These are phyloP conservation scores for Tremella mesenterica DNA, from an alignment of 768 basidiomycete genomes.

Conservation along the genomic window DNA sequence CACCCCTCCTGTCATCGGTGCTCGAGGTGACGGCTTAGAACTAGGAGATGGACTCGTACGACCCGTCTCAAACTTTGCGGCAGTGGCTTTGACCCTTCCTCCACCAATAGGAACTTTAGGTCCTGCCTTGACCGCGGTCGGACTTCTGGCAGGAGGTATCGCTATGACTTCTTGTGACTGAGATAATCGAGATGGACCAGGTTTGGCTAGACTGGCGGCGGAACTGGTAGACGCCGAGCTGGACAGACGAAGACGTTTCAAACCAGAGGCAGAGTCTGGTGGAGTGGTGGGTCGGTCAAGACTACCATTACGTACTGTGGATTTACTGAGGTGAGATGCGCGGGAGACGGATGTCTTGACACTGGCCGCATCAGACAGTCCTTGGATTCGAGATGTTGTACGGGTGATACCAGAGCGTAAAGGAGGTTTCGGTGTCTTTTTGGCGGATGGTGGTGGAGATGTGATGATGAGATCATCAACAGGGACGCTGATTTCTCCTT, in stretches of 20 bases:
- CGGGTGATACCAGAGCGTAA: constrained; percentile 5
- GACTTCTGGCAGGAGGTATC: constrained; percentile 14
- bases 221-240: constrained; percentile 19
- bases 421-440: constrained; percentile 2
- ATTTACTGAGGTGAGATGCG: neutral
- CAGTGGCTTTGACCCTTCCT: neutral
- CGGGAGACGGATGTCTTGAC: neutral
- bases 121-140: constrained; percentile 18
- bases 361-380: constrained; percentile 9
- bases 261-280: constrained; percentile 13
- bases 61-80: neutral
- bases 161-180: neutral
- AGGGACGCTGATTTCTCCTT: constrained; percentile 67
- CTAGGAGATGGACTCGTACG: constrained; percentile 8
- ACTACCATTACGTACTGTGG: neutral
- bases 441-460: constrained; percentile 44
- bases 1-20: constrained; percentile 4
- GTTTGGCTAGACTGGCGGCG: neutral
- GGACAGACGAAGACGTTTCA: constrained; percentile 20
- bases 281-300: neutral
- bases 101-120: constrained; percentile 13
- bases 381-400: constrained; percentile 5
- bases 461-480: constrained; percentile 61
- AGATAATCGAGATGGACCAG: constrained; percentile 3
- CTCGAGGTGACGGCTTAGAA: constrained; percentile 1